Conservation (phyloP, 805 yeast species). For the Ogataea henricii region DNA sequence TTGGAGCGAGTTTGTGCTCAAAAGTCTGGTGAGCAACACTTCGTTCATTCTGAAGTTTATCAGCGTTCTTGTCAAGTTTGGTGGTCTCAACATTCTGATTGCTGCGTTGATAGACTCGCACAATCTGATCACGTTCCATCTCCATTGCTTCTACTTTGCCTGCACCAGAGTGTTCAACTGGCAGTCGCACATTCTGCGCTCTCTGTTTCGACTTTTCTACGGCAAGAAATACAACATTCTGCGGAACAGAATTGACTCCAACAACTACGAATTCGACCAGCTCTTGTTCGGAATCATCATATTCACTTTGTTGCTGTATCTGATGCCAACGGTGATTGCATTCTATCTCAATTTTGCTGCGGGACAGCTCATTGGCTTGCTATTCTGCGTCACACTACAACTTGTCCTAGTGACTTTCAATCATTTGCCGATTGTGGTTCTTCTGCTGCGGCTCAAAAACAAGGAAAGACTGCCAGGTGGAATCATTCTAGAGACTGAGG, state of each 20-base stretch:
- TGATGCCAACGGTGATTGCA: slow-evolving; percentile 85
- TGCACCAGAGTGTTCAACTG: slow-evolving; percentile 77
- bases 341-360: slow-evolving; percentile 76
- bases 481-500: slow-evolving; percentile 35
- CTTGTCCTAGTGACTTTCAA: slow-evolving; percentile 64
- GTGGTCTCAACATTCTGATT: slow-evolving; percentile 71
- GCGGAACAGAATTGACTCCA: slow-evolving; percentile 82
- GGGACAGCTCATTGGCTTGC: slow-evolving; percentile 53
- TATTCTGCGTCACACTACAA: slow-evolving; percentile 55
- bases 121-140: slow-evolving; percentile 65
- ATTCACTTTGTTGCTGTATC: slow-evolving; percentile 74
- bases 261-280: slow-evolving; percentile 84
- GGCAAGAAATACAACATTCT: slow-evolving; percentile 87
- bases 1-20: slow-evolving; percentile 45
- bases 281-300: slow-evolving; percentile 84
- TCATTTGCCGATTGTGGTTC: slow-evolving; percentile 84
- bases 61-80: slow-evolving; percentile 22
- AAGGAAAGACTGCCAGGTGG: slow-evolving; percentile 64
- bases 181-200: slow-evolving; percentile 66
- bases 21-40: slow-evolving; percentile 13
- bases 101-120: slow-evolving; percentile 67
- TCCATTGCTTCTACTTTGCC: slow-evolving; percentile 74
- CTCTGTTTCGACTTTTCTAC: slow-evolving; percentile 80
- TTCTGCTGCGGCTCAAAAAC: slow-evolving; percentile 78
- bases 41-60: slow-evolving; percentile 18